Evolutionary conservation across 2,329 filamentous ascomycete species (phyloP).

Genomic region (Karstenula rhodostoma): DNA sequence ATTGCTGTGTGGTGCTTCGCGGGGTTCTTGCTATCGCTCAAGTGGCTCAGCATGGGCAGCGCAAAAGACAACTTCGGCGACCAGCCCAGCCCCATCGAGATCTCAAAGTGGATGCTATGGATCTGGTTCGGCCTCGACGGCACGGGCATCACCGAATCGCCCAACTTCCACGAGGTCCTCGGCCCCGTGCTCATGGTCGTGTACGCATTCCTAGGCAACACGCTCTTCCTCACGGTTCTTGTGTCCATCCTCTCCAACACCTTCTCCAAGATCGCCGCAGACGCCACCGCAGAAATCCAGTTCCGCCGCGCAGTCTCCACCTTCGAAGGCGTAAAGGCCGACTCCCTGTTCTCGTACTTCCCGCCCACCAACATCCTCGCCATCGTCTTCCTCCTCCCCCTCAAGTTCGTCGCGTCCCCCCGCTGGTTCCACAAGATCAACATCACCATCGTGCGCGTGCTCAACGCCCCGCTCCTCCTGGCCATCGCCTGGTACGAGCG

Average conservation of each 20-base stretch:
- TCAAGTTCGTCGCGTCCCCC: conserved; percentile 79
- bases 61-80: conserved; percentile 39
- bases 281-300: conserved; percentile 83
- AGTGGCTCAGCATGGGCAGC: conserved; percentile 71
- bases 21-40: conserved; percentile 80
- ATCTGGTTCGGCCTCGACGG: conserved; percentile 90
- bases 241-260: conserved; percentile 88
- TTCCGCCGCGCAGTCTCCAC: conserved; percentile 83
- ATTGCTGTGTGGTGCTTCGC: conserved; percentile 84
- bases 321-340: conserved; percentile 84
- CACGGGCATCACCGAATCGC: conserved; percentile 64
- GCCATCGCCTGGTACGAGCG: conserved; percentile 76
- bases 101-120: conserved; percentile 91
- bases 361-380: conserved; percentile 86
- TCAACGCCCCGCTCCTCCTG: conserved; percentile 79
- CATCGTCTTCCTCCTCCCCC: conserved; percentile 74
- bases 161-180: conserved; percentile 79
- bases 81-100: conserved; percentile 69
- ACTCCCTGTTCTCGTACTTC: conserved; percentile 82
- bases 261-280: conserved; percentile 78
- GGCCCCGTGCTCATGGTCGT: conserved; percentile 82
- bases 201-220: conserved; percentile 87
- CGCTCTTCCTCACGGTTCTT: conserved; percentile 85
- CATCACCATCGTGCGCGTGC: conserved; percentile 74
- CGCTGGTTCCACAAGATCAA: conserved; percentile 93